Conservation (phyloP, 2,329 filamentous ascomycete genomes). For the Didymella segeticola region DNA sequence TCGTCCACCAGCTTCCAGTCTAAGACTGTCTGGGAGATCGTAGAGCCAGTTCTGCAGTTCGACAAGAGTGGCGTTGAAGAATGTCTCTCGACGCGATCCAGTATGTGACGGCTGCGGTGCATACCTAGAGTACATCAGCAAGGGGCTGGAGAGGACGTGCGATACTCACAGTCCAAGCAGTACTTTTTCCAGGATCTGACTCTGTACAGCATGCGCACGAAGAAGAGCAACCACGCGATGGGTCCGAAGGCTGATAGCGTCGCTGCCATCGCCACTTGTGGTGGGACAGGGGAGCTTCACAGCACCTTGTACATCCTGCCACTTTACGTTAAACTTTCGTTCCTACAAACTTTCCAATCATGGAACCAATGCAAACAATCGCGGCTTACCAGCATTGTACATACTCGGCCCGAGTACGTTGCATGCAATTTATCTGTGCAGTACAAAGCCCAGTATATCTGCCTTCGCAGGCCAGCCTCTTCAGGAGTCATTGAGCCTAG, state of each 20-base stretch:
- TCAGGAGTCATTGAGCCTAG: conserved; percentile 32
- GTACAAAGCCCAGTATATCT: conserved; percentile 50
- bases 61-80: conserved; percentile 42
- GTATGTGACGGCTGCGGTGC: conserved; percentile 34
- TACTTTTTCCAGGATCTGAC: conserved; percentile 1
- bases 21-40: conserved; percentile 40
- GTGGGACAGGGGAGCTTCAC: not conserved
- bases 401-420: conserved; percentile 47
- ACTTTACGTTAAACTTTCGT: not conserved
- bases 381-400: conserved; percentile 44
- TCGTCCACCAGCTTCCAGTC: conserved; percentile 26
- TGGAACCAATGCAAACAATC: not conserved
- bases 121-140: conserved; percentile 23
- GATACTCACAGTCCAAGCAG: conserved; percentile 1
- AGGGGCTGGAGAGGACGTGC: not conserved
- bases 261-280: no score
- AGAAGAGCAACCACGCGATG: not conserved
- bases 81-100: conserved; percentile 25
- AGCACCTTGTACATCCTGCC: conserved; percentile 1
- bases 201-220: not conserved
- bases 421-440: conserved; percentile 47
- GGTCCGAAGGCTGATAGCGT: not conserved
- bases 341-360: not conserved
- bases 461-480: conserved; percentile 43
- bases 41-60: conserved; percentile 48